Evolutionary conservation across 2,329 filamentous ascomycete species (phyloP).

Genomic region (Colletotrichum zoysiae): DNA sequence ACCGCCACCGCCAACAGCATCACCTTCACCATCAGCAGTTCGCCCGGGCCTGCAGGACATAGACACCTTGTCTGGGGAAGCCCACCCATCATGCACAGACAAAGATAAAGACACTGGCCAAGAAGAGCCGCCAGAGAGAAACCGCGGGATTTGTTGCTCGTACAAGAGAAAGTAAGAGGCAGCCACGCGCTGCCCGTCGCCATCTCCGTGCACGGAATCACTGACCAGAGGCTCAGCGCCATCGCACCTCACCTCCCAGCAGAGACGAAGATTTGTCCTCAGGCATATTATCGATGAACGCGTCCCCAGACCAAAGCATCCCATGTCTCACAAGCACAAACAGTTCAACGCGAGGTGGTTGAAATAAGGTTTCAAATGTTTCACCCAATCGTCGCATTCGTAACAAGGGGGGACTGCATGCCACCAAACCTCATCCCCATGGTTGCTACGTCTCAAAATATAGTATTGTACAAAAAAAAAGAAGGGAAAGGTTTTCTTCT

Average conservation of each 20-base stretch:
- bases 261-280: neutral
- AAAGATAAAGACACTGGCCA: no score
- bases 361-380: conserved; percentile 19
- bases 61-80: no score
- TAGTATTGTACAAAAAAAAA: conserved; percentile 37
- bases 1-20: neutral
- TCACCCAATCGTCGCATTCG: conserved; percentile 22
- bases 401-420: conserved; percentile 7
- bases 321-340: conserved; percentile 2
- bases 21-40: neutral
- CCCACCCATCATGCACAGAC: no score
- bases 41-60: neutral
- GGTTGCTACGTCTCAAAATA: conserved; percentile 15
- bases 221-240: neutral
- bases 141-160: neutral
- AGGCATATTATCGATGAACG: no score
- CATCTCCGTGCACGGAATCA: neutral
- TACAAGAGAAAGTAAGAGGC: neutral
- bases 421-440: conserved; percentile 42
- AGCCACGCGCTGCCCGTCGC: neutral
- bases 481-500: conserved; percentile 25
- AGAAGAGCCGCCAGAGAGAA: neutral
- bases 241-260: neutral
- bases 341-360: neutral
- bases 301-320: neutral